Base-by-base conservation (phyloP, 495 filamentous ascomycete species). In the Aspergillus cristatus region DNA sequence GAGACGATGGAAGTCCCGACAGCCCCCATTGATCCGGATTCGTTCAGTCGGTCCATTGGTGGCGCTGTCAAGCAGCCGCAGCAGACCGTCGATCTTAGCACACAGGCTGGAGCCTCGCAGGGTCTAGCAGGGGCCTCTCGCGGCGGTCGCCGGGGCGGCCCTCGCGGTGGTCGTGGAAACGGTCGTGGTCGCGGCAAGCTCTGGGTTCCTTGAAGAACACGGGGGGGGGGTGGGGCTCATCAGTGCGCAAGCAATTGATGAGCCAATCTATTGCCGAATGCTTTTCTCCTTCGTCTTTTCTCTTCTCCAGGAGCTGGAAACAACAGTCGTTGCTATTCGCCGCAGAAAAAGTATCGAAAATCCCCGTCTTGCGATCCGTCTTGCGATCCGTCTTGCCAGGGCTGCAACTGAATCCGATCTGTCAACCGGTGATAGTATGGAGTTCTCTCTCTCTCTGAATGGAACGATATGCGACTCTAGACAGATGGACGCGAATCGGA, bases 131-230 rank as follows among this genome's bases (percentile, higher is more conserved):
- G 57, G 8, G 57, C 60, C 6, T 61, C 63, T 31, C 62, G 65
- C 22, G 55, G 43, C 38, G 51, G 50, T 16, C 61, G 59, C 18
- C 57, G 62, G n/a, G 57, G 61, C 25, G 53, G 53, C 7, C 22
- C 51, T 18, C 20, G 20, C 4, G 20, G 20, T 24, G 41, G 38
- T 32, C 55, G 62, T 32, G 55, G 59, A 14, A 31, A 38, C 3
- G 32, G 53, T 20, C 57, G 65, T 40, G 65, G 65, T 14, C 62
- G 60, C 30, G 71, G 71, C 18, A 72, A 73, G 45, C 57, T 75
- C 17, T 75, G 71, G 71, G 66, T 72, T 63, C 68, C 68, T 63
- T 72, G 63, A 67, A 45, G 30, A n/a, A n/a, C n/a, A n/a, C n/a
- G n/a, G n/a, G n/a, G 33, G 12, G 47, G 29, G 42, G 28, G 34